Evolutionary conservation across 805 yeast genomes (phyloP).

Genomic region (Candida morakotiae): DNA sequence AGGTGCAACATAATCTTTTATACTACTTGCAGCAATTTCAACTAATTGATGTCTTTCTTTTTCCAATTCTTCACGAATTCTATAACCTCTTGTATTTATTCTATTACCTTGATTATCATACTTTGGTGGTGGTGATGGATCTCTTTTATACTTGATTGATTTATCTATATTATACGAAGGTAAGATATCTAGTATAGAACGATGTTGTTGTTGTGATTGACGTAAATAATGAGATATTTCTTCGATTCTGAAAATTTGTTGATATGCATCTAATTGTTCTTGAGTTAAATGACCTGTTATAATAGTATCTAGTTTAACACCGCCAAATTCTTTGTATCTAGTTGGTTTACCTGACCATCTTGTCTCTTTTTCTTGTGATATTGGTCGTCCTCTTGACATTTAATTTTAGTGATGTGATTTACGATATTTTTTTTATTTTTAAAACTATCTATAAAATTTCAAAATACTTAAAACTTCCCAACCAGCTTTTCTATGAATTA

Average conservation of each 20-base stretch:
- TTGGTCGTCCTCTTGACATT: constrained; percentile 9
- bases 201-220: constrained; percentile 20
- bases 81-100: constrained; percentile 73
- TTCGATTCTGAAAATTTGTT: constrained; percentile 66
- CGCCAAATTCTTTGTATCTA: constrained; percentile 20
- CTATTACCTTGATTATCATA: constrained; percentile 84
- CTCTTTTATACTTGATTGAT: constrained; percentile 41
- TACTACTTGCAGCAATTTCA: constrained; percentile 63
- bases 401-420: not conserved
- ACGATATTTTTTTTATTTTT: constrained; percentile 1
- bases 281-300: constrained; percentile 42
- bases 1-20: constrained; percentile 82
- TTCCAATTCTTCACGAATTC: constrained; percentile 60
- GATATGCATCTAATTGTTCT: constrained; percentile 79
- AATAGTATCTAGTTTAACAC: constrained; percentile 25
- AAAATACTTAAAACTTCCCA: constrained; percentile 89
- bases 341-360: constrained; percentile 32
- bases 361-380: constrained; percentile 12
- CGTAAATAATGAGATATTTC: constrained; percentile 66
- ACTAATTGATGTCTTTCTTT: constrained; percentile 77
- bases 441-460: constrained; percentile 38
- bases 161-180: constrained; percentile 32
- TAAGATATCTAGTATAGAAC: constrained; percentile 43
- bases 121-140: constrained; percentile 90
- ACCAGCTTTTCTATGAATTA: constrained; percentile 79